phyloP scores from a whole-genome alignment of 805 yeast genomes.

The Myxozyma lipomycoides region DNA sequence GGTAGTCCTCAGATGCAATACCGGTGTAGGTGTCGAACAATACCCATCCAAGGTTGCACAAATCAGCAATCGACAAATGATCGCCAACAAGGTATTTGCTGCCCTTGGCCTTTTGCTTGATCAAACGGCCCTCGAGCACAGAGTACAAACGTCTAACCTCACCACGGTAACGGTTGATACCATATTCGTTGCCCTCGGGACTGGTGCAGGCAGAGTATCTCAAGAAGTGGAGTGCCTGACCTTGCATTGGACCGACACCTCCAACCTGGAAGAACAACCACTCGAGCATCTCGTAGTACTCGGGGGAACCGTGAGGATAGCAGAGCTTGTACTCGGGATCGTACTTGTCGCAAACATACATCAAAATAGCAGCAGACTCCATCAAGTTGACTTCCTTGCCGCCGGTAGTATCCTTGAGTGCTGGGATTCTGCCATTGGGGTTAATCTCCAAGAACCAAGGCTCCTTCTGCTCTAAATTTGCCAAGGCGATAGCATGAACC shows the following conservation, averaged over 20 bases:
- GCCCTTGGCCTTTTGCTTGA: conserved; percentile 38
- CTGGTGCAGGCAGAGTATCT: conserved; percentile 38
- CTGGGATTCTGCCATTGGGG: conserved; percentile 64
- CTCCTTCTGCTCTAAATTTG: conserved; percentile 48
- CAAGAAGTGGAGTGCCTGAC: conserved; percentile 51
- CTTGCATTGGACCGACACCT: conserved; percentile 44
- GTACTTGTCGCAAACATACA: conserved; percentile 56
- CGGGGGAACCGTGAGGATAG: conserved; percentile 37
- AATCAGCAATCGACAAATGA: conserved; percentile 48
- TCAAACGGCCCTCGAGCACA: conserved; percentile 39
- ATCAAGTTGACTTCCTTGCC: conserved; percentile 47
- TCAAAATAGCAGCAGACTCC: conserved; percentile 61
- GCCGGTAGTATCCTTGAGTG: conserved; percentile 42
- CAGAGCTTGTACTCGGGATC: conserved; percentile 50
- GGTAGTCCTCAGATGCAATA: conserved; percentile 36
- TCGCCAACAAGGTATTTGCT: conserved; percentile 57
- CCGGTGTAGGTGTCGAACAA: conserved; percentile 6
- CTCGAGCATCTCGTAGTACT: conserved; percentile 42
- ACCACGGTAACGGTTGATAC: conserved; percentile 46
- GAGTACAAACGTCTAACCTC: conserved; percentile 54
- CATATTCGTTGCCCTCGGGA: conserved; percentile 51
- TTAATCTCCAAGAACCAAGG: conserved; percentile 55
- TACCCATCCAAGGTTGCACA: conserved; percentile 17
- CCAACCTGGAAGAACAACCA: conserved; percentile 26
- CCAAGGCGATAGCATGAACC: conserved; percentile 43